Percentiles rank a stretch among this genome's conserved stretches.
These are phyloP conservation scores for Termitomyces heimii DNA, from an alignment of 768 basidiomycete species.

Conservation along the genomic window DNA sequence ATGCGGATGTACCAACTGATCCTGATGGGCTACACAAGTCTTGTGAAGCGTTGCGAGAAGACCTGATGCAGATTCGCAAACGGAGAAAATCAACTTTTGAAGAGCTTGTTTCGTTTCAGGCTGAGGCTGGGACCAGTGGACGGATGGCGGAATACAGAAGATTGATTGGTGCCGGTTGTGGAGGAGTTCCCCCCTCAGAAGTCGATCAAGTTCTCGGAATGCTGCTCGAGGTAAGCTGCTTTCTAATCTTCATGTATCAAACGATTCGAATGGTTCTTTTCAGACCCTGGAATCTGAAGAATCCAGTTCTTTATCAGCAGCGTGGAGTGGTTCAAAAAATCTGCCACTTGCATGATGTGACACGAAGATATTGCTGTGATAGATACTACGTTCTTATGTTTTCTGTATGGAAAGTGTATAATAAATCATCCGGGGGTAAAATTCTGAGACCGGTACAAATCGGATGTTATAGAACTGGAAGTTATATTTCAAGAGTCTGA, in stretches of 20 bases:
- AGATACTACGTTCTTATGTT: background rate
- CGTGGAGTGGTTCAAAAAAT: slow-evolving; percentile 36
- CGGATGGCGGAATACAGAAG: slow-evolving; percentile 86
- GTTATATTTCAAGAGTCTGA: background rate
- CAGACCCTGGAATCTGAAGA: slow-evolving; percentile 83
- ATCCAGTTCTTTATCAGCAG: slow-evolving; percentile 52
- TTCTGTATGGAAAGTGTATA: background rate
- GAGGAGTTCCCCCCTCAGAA: slow-evolving; percentile 78
- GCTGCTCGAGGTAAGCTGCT: slow-evolving; percentile 66
- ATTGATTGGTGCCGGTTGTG: slow-evolving; percentile 87
- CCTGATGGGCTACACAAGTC: slow-evolving; percentile 44
- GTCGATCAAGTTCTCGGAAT: slow-evolving; percentile 83
- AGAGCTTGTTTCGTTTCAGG: slow-evolving; percentile 72
- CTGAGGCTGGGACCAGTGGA: slow-evolving; percentile 86
- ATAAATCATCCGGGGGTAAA: background rate
- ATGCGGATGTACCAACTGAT: slow-evolving; percentile 53
- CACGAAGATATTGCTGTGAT: background rate
- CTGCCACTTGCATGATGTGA: slow-evolving; percentile 8
- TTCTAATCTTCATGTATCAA: background rate
- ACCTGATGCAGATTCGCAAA: slow-evolving; percentile 58
- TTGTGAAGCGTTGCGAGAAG: slow-evolving; percentile 60
- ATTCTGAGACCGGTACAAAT: background rate
- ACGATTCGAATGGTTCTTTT: background rate
- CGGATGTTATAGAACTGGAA: background rate
- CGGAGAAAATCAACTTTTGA: slow-evolving; percentile 71